Conservation (phyloP, 176 grass and related monocot genomes). For the Ampelocalamus luodianensis region DNA sequence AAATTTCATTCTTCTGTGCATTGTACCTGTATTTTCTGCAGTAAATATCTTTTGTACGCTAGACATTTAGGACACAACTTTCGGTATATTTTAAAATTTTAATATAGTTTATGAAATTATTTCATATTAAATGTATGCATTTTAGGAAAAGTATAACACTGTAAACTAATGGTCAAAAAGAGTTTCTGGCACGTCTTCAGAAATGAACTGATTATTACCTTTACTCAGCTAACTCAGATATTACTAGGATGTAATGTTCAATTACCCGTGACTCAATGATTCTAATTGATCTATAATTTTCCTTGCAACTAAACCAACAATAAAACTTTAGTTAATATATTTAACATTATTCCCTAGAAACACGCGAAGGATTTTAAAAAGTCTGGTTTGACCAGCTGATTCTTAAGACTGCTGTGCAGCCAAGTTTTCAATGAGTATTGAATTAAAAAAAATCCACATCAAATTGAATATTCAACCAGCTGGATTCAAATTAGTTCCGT, state of each 20-base stretch:
- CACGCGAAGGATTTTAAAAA: too few species aligned
- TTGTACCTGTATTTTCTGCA: not conserved
- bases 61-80: not conserved
- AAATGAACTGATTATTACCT: not conserved
- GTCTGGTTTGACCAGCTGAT: too few species aligned
- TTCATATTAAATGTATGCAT: not conserved
- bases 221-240: not conserved
- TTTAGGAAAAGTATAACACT: not conserved
- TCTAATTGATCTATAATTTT: not conserved
- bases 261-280: not conserved
- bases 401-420: too few species aligned
- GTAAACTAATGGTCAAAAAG: not conserved
- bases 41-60: not conserved
- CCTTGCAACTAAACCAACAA: not conserved
- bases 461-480: too few species aligned
- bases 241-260: not conserved
- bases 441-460: too few species aligned
- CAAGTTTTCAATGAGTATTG: too few species aligned
- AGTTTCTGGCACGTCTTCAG: not conserved
- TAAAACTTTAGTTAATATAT: not conserved
- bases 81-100: not conserved
- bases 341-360: not conserved
- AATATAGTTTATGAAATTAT: not conserved
- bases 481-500: too few species aligned
- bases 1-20: not conserved